These are phyloP conservation scores for Penicillium griseofulvum DNA, from an alignment of 2,329 filamentous ascomycete genomes.

Conservation along the genomic window DNA sequence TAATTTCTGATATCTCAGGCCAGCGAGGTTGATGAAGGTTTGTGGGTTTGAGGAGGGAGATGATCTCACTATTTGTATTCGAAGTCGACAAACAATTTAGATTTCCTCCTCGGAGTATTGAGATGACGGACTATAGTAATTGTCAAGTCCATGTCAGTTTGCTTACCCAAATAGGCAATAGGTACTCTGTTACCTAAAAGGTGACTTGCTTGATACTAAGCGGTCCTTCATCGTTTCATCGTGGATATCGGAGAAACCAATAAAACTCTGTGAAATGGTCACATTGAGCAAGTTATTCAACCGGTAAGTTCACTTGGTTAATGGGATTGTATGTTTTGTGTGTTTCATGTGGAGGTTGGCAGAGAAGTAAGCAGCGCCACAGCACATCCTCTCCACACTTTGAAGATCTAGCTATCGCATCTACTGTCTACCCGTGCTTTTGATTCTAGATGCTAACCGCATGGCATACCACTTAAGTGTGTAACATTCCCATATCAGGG, in stretches of 20 bases:
- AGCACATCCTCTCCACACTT: background rate
- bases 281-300: background rate
- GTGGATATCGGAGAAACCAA: background rate
- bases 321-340: background rate
- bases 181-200: background rate
- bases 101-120: background rate
- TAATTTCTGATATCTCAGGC: constrained; percentile 4
- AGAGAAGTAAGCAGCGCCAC: background rate
- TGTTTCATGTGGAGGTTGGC: background rate
- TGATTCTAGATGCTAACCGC: background rate
- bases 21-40: constrained; percentile 6
- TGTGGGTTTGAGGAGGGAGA: background rate
- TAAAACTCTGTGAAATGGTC: background rate
- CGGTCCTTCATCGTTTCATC: background rate
- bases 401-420: background rate
- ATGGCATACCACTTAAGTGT: background rate
- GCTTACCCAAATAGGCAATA: background rate
- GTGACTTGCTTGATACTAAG: background rate
- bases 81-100: background rate
- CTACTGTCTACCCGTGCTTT: background rate
- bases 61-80: constrained; percentile 15
- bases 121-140: background rate
- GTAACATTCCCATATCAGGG: background rate
- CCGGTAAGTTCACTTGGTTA: too few species aligned
- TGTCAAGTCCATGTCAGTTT: background rate